phyloP scores from a whole-genome alignment of 371 early-diverging fungal genomes.

The Choanephora cucurbitarum region DNA sequence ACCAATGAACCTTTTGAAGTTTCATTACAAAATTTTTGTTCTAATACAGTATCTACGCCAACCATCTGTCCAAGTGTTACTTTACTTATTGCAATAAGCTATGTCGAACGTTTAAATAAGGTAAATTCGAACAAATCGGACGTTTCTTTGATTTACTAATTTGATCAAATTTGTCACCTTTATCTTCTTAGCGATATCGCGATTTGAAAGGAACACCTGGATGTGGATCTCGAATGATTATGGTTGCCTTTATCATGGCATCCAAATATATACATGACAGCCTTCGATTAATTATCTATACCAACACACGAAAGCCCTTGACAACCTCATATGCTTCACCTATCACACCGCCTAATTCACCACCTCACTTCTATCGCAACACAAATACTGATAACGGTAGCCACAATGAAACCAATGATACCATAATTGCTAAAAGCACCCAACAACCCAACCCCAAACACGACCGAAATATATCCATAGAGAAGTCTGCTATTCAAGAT shows the following conservation, averaged over 20 bases:
- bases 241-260: constrained; percentile 62
- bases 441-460: not conserved
- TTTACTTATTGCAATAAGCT: constrained; percentile 54
- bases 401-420: constrained; percentile 16
- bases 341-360: constrained; percentile 31
- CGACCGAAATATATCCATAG: too few species aligned
- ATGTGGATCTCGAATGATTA: constrained; percentile 56
- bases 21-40: constrained; percentile 31
- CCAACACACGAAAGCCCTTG: constrained; percentile 10
- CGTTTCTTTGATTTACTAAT: not conserved
- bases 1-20: constrained; percentile 30
- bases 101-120: constrained; percentile 59
- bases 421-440: constrained; percentile 3
- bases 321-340: constrained; percentile 1
- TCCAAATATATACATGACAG: constrained; percentile 56
- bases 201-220: constrained; percentile 55
- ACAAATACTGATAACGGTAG: constrained; percentile 9
- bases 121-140: constrained; percentile 30
- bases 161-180: too few species aligned
- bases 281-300: constrained; percentile 36
- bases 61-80: constrained; percentile 52
- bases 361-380: constrained; percentile 9
- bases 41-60: constrained; percentile 33
- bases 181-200: constrained; percentile 55
- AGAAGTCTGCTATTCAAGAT: constrained; percentile 4